phyloP scores from a whole-genome alignment of 257 asterid genomes.

The Thymus mandschuricus region DNA sequence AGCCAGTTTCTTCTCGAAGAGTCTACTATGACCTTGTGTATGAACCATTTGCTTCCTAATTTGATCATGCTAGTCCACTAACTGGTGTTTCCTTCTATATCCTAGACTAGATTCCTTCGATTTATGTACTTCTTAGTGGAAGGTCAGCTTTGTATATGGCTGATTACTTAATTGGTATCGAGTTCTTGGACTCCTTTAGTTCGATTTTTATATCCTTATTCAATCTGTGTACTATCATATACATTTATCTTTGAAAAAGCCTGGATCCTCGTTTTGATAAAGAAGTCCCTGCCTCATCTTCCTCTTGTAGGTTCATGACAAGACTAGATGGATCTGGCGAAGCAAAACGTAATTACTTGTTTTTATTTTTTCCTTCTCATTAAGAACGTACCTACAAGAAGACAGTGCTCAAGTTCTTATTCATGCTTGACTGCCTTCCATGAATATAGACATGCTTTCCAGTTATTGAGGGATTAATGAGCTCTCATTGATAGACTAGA shows the following conservation, averaged over 20 bases:
- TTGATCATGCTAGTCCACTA: slow-evolving; percentile 28
- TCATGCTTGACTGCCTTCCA: slow-evolving; percentile 30
- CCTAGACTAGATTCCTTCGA: not conserved
- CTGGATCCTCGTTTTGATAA: slow-evolving; percentile 40
- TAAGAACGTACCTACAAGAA: slow-evolving; percentile 37
- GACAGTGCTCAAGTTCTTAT: slow-evolving; percentile 36
- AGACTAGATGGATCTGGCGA: slow-evolving; percentile 85
- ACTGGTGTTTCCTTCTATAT: slow-evolving; percentile 19
- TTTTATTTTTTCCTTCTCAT: slow-evolving; percentile 18
- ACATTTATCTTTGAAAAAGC: slow-evolving; percentile 28
- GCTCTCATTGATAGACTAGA: slow-evolving; percentile 25
- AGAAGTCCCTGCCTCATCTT: slow-evolving; percentile 53
- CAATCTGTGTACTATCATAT: slow-evolving; percentile 27
- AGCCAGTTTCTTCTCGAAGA: slow-evolving; percentile 43
- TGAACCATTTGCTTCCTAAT: slow-evolving; percentile 17
- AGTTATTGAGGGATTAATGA: not conserved
- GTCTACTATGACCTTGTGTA: slow-evolving; percentile 27
- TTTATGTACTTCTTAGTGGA: not conserved
- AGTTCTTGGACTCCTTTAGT: slow-evolving; percentile 1
- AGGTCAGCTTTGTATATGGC: slow-evolving; percentile 19
- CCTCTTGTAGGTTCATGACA: slow-evolving; percentile 72
- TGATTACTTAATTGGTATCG: not conserved
- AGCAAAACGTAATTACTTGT: slow-evolving; percentile 53
- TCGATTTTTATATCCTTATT: slow-evolving; percentile 11
- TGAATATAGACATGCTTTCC: slow-evolving; percentile 15